A percentile compares a stretch with the other conserved stretches of the same genome.
Evolutionary conservation across 2,329 filamentous ascomycete genomes (phyloP).

Genomic region (Hortaea sp.): DNA sequence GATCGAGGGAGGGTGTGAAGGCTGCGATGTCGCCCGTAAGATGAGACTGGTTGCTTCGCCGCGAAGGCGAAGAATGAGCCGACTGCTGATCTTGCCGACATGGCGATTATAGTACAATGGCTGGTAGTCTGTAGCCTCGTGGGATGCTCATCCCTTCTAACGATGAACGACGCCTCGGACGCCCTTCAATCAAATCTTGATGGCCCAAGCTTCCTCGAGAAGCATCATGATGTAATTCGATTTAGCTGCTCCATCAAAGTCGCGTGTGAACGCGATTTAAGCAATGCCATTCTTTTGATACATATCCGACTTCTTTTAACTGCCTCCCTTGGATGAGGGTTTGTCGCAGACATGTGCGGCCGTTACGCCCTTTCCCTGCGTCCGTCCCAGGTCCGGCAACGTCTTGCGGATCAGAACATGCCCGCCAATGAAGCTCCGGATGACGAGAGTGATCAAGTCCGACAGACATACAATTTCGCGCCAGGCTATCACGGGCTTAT

Average conservation of each 20-base stretch:
- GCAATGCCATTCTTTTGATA: no score
- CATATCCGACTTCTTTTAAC: no score
- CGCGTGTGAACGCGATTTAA: no score
- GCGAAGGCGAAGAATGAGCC: slow-evolving; percentile 10
- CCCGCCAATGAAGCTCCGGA: slow-evolving; percentile 59
- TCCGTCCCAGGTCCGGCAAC: slow-evolving; percentile 62
- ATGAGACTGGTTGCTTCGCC: slow-evolving; percentile 7
- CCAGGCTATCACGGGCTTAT: slow-evolving; percentile 79
- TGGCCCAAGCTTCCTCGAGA: not conserved
- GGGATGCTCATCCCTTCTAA: no score
- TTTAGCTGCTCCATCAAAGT: not conserved
- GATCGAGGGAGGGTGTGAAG: slow-evolving; percentile 10
- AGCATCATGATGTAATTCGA: not conserved
- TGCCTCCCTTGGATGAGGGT: not conserved
- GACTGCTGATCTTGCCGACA: slow-evolving; percentile 27
- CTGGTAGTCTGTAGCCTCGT: no score
- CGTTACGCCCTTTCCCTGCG: slow-evolving; percentile 52
- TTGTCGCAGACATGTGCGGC: slow-evolving; percentile 48
- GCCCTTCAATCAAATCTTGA: not conserved
- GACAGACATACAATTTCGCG: slow-evolving; percentile 85
- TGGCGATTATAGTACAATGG: slow-evolving; percentile 7
- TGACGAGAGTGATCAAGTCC: slow-evolving; percentile 63
- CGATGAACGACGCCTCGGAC: not conserved
- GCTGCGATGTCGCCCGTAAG: not conserved
- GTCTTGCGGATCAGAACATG: slow-evolving; percentile 66